Conservation (phyloP, 2,329 filamentous ascomycete species). For the Sclerotinia spermophila region DNA sequence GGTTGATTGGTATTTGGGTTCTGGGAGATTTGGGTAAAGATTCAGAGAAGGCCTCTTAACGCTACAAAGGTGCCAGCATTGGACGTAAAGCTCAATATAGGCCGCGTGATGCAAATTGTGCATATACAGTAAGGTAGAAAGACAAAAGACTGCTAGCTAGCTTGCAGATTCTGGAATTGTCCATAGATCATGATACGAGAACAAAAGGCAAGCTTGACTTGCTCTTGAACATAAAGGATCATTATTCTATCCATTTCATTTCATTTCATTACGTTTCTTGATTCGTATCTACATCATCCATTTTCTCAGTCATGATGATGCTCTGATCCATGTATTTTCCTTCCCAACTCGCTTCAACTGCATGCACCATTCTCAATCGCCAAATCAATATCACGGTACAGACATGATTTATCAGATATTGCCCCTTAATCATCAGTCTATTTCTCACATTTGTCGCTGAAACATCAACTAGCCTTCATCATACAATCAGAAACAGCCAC, state of each 20-base stretch:
- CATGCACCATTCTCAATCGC: neutral
- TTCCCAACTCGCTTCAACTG: neutral
- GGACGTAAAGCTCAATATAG: neutral
- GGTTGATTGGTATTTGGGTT: constrained; percentile 5
- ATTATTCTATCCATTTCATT: neutral
- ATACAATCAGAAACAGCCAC: neutral
- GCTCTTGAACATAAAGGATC: neutral
- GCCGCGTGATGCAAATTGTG: neutral
- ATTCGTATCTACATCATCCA: neutral
- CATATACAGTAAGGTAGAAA: neutral
- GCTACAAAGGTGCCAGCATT: neutral
- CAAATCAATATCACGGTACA: too few species aligned
- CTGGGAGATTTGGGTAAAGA: neutral
- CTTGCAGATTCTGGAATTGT: neutral
- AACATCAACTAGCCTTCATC: neutral
- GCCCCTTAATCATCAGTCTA: neutral
- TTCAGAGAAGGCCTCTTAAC: neutral
- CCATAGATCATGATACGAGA: neutral
- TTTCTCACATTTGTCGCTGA: neutral
- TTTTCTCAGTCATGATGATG: neutral
- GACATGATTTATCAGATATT: too few species aligned
- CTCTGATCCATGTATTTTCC: neutral
- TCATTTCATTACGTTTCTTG: neutral
- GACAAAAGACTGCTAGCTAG: neutral
- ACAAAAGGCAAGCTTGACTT: neutral